These are phyloP conservation scores for Yamadazyma ubonensis DNA, from an alignment of 805 yeast species.

Conservation along the genomic window DNA sequence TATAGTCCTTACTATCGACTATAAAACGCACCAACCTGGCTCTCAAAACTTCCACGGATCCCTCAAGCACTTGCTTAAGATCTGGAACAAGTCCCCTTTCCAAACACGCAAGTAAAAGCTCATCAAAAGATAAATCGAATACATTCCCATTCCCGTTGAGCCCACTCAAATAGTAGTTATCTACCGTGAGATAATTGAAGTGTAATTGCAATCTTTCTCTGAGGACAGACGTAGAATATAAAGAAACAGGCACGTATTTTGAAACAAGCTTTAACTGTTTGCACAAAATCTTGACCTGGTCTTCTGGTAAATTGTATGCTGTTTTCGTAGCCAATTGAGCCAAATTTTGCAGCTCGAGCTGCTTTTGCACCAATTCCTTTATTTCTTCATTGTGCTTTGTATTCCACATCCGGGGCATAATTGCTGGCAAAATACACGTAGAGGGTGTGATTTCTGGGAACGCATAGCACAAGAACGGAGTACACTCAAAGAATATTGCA, in stretches of 20 bases:
- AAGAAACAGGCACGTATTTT: slow-evolving; percentile 37
- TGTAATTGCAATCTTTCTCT: slow-evolving; percentile 36
- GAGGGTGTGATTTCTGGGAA: slow-evolving; percentile 58
- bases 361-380: slow-evolving; percentile 8
- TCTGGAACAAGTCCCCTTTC: slow-evolving; percentile 34
- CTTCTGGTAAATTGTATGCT: slow-evolving; percentile 46
- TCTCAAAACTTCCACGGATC: slow-evolving; percentile 19
- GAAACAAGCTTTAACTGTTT: slow-evolving; percentile 37
- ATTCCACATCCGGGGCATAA: slow-evolving; percentile 38
- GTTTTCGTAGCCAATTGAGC: slow-evolving; percentile 37
- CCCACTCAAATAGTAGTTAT: slow-evolving; percentile 48
- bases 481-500: slow-evolving; percentile 51
- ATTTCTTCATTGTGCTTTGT: slow-evolving; percentile 17
- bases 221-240: slow-evolving; percentile 39
- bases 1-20: slow-evolving; percentile 38
- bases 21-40: slow-evolving; percentile 40
- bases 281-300: slow-evolving; percentile 37
- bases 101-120: slow-evolving; percentile 52
- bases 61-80: slow-evolving; percentile 9
- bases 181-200: slow-evolving; percentile 48
- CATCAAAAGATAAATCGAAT: slow-evolving; percentile 47
- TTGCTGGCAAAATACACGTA: slow-evolving; percentile 54
- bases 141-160: slow-evolving; percentile 39
- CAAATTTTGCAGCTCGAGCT: slow-evolving; percentile 1
- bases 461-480: slow-evolving; percentile 52